A percentile compares a stretch with the other conserved stretches of the same genome.
phyloP scores from a whole-genome alignment of 2,329 filamentous ascomycete genomes.

The Scedosporium minutisporum region DNA sequence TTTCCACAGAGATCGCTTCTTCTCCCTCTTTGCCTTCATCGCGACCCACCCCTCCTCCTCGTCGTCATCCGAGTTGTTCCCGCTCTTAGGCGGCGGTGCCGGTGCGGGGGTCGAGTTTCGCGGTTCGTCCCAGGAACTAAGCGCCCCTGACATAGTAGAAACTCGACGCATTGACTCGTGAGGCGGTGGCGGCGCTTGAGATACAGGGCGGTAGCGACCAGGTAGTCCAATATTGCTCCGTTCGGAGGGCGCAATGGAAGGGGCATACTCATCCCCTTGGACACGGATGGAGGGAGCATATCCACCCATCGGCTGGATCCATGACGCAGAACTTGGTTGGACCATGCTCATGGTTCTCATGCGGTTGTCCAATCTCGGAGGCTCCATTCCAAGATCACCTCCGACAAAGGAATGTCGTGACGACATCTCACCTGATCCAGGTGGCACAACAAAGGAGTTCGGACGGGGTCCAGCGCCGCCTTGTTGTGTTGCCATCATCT shows the following conservation, averaged over 20 bases:
- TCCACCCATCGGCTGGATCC: slow-evolving; percentile 35
- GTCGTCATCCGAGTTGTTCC: slow-evolving; percentile 45
- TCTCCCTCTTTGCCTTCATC: slow-evolving; percentile 59
- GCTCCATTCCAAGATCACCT: slow-evolving; percentile 36
- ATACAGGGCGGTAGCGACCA: slow-evolving; percentile 83
- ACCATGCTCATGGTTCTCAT: slow-evolving; percentile 78
- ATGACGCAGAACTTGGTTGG: slow-evolving; percentile 55
- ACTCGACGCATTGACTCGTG: slow-evolving; percentile 16
- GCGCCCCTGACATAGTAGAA: slow-evolving; percentile 29
- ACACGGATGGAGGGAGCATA: slow-evolving; percentile 41
- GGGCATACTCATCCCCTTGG: slow-evolving; percentile 58
- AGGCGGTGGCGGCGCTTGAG: slow-evolving; percentile 38
- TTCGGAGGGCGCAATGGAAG: slow-evolving; percentile 91
- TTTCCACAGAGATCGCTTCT: slow-evolving; percentile 58
- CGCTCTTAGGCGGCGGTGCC: slow-evolving; percentile 25
- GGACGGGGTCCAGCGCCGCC: background rate
- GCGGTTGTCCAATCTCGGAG: slow-evolving; percentile 27
- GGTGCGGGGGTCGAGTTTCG: slow-evolving; percentile 18
- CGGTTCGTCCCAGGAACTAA: slow-evolving; percentile 19
- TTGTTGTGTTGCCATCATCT: slow-evolving; percentile 54
- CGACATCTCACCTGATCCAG: slow-evolving; percentile 31
- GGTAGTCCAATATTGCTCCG: slow-evolving; percentile 89
- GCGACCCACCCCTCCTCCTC: slow-evolving; percentile 62
- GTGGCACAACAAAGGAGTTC: slow-evolving; percentile 14
- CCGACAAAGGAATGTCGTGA: slow-evolving; percentile 37